Conservation (phyloP, 1,139 yeast species). For the Keqinozyma sinolaborantium region DNA sequence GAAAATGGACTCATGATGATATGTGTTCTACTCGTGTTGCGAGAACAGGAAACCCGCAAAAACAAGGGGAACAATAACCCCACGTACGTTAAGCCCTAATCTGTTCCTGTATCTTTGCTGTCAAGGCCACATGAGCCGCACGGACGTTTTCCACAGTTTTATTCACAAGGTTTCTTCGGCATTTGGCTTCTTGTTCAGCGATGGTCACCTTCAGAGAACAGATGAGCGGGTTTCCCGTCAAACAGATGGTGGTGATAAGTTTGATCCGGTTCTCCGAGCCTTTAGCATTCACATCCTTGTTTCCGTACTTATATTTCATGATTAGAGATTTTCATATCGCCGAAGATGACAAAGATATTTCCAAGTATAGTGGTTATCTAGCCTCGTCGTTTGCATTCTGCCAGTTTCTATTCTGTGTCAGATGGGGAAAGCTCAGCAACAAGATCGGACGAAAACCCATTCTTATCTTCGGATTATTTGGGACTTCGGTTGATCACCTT, state of each 20-base stretch:
- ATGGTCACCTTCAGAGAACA: slow-evolving; percentile 10
- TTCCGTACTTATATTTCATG: slow-evolving; percentile 64
- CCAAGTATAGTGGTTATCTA: slow-evolving; percentile 55
- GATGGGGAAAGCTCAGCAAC: slow-evolving; percentile 58
- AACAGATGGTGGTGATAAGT: slow-evolving; percentile 45
- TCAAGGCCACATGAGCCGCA: too few species aligned
- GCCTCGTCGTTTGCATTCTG: slow-evolving; percentile 52
- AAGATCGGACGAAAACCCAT: slow-evolving; percentile 55
- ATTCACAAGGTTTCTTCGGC: too few species aligned
- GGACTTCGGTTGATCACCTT: slow-evolving; percentile 47
- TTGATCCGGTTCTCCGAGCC: slow-evolving; percentile 57
- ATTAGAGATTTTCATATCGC: slow-evolving; percentile 53
- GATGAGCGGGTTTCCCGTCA: slow-evolving; percentile 41
- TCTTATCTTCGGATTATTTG: slow-evolving; percentile 46
- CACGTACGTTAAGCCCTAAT: slow-evolving; percentile 6
- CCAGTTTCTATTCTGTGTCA: slow-evolving; percentile 52
- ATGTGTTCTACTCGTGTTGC: slow-evolving; percentile 29
- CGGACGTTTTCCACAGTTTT: too few species aligned
- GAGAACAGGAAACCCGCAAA: slow-evolving; percentile 39
- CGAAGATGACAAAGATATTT: slow-evolving; percentile 47
- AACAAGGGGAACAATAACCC: slow-evolving; percentile 32
- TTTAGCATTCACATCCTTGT: slow-evolving; percentile 56
- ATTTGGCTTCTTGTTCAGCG: too few species aligned
- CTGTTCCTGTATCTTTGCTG: too few species aligned
- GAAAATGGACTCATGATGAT: slow-evolving; percentile 23